Conservation (phyloP, 768 basidiomycete genomes). For the Agaricus sinodeliciosus region DNA sequence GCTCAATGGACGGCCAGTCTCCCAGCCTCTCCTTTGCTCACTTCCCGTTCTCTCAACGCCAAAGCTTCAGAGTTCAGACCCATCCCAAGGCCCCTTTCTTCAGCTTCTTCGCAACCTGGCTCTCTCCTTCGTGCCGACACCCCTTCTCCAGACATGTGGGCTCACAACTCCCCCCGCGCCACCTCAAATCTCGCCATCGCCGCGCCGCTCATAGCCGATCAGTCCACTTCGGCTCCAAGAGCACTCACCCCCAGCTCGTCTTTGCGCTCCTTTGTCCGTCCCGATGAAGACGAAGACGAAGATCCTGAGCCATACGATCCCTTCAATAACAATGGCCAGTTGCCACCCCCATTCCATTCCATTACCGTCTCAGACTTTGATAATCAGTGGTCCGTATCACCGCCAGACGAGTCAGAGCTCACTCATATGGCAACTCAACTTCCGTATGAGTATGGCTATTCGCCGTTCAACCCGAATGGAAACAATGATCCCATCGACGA, state of each 20-base stretch:
- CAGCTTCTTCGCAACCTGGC: constrained; percentile 57
- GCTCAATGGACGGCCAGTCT: constrained; percentile 74
- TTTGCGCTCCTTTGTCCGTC: constrained; percentile 57
- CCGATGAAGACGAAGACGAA: constrained; percentile 67
- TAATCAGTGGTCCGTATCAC: constrained; percentile 24
- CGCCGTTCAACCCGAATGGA: constrained; percentile 11
- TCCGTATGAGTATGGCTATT: constrained; percentile 11
- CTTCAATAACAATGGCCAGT: constrained; percentile 42
- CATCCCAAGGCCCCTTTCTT: constrained; percentile 71
- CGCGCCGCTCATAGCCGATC: constrained; percentile 79
- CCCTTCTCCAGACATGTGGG: constrained; percentile 88
- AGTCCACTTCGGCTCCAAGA: constrained; percentile 35
- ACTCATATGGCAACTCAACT: constrained; percentile 22
- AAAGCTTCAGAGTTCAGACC: constrained; percentile 90
- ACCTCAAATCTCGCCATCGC: constrained; percentile 88
- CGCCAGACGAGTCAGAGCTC: constrained; percentile 9
- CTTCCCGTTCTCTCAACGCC: constrained; percentile 81
- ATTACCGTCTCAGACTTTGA: constrained; percentile 61
- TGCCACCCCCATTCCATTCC: constrained; percentile 54
- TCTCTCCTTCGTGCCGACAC: constrained; percentile 63
- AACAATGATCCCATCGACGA: constrained; percentile 23
- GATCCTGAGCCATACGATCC: constrained; percentile 70
- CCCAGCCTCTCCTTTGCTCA: constrained; percentile 78
- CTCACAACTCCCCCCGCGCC: constrained; percentile 62
- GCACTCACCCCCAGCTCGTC: constrained; percentile 65